Base-by-base conservation (phyloP, 176 grass and related monocot species). In the Cymbopogon citratus region DNA sequence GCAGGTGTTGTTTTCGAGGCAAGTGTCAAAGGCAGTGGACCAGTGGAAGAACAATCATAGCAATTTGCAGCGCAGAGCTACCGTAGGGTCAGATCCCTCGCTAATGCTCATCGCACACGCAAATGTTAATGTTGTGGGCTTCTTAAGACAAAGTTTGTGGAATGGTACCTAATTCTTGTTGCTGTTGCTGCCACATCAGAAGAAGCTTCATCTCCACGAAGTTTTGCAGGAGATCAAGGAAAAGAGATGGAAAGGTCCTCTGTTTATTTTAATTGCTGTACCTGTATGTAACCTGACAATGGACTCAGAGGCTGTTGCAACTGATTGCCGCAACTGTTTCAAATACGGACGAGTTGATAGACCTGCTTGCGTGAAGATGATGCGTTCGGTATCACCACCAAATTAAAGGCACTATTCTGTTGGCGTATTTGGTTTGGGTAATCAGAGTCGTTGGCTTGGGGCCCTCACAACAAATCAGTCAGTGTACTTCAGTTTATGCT, bases 141-240 rank as follows among this genome's bases (percentile, higher is more conserved):
- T 69, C 23, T 63, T 87, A 48, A 60, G 48, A 1, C 48, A 38
- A 81, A 81, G 63, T 63, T 46, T 46, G 56, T 76, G 31, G 18
- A 76, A 63, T 61, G 43, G 75, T 63, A 78, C 70, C 28, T 74
- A 80, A 80, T 62, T 68, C 48, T 41, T 75, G 63, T 18, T 29
- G 16, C 46, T 84, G 68, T 16, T 27, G 18, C 38, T 84, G 69
- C 46, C 75, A 74, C 9, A 62, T 69, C 28, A 63, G 5, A 39
- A 74, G 29, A 80, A 80, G n/a, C 39, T 62, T 80, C 49, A 51
- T 8, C 29, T 29, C 61, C 31, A 69, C 12, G 67, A 62, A 69
- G 49, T 39, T 41, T 74, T 70, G 63, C 23, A 75, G 29, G 39
- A 49, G n/a, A 28, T n/a, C 29, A 67, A 73, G 57, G 45, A 52